phyloP scores from a whole-genome alignment of 164 flowering plant species.

The Aristolochia contorta region DNA sequence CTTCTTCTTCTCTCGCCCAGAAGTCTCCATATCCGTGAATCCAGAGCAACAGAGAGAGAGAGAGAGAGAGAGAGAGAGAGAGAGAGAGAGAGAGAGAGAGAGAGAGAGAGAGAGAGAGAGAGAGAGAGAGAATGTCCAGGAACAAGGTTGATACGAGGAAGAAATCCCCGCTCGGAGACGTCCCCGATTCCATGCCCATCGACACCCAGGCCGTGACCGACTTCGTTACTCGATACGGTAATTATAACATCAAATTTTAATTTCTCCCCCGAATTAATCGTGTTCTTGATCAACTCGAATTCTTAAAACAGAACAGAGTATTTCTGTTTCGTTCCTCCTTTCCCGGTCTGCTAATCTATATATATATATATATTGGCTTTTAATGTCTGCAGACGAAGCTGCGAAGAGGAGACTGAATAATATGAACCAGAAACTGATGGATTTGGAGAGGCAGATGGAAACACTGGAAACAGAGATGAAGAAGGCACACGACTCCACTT shows the following conservation, averaged over 20 bases:
- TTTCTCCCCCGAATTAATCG: neutral
- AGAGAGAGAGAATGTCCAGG: too few species aligned
- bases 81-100: too few species aligned
- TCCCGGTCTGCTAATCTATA: neutral
- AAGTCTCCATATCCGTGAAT: too few species aligned
- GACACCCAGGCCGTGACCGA: neutral
- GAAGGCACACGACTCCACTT: constrained; percentile 2
- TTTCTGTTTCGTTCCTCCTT: neutral
- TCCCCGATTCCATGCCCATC: neutral
- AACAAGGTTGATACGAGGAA: too few species aligned
- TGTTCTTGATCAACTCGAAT: too few species aligned
- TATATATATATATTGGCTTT: neutral
- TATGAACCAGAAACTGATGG: constrained; percentile 12
- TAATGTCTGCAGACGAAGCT: constrained; percentile 6
- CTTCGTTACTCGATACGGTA: constrained; percentile 1
- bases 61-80: too few species aligned
- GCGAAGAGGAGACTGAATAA: constrained; percentile 8
- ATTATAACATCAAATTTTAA: neutral
- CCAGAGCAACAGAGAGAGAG: too few species aligned
- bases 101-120: too few species aligned
- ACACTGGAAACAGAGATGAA: constrained; percentile 10
- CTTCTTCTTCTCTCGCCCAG: too few species aligned
- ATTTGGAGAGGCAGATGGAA: constrained; percentile 14
- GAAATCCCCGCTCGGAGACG: neutral
- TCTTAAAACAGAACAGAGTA: too few species aligned